Evolutionary conservation across 2,329 filamentous ascomycete genomes (phyloP), one percentile per base, ranked within the genome.

Genomic region (Ramularia collo-cygni): DNA sequence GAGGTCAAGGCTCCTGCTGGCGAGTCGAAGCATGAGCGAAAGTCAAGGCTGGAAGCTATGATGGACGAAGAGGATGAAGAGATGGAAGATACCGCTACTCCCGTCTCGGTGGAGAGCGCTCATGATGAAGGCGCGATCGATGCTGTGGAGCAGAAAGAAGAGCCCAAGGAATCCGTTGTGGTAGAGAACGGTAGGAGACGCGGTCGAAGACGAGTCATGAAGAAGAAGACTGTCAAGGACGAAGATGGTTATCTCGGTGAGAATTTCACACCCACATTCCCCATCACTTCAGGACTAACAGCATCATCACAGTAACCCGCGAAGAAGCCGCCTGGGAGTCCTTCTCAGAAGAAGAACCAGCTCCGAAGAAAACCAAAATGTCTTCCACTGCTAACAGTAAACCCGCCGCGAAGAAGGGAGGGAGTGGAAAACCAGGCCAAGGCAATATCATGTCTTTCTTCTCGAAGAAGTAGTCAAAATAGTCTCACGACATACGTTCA

Each of bases 401-500:
- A 1, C 66, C 69, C 1, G 85, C 86, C 51, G 31, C 42, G 56
- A 36, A 74, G 70, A 56, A 69, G 64, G 51, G 61, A 54, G n/a
- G n/a, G n/a, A n/a, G 60, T 45, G 53, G 43, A 4, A 68, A 64
- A 43, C 59, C 64, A 8, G 69, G 76, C 2, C 82, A 87, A 56
- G 87, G 88, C 3, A 94, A 73, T 59, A 94, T 95, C 58, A 94
- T 89, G 82, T 87, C 82, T 1, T 95, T 95, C 65, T 95, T 95
- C 63, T 74, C 75, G 29, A 95, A 93, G 69, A 92, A 88, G 57
- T 84, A 48, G 39, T 10, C 21, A 10, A 24, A 24, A 10, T 24
- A 24, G 10, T 24, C 21, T 10, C 6, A 6, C 6, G 10, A 10
- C 10, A 6, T 24, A 10, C 10, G 21, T 10, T 24, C 21, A 24